phyloP scores from a whole-genome alignment of 177 flowering plant genomes.

The Vitis hybrid region DNA sequence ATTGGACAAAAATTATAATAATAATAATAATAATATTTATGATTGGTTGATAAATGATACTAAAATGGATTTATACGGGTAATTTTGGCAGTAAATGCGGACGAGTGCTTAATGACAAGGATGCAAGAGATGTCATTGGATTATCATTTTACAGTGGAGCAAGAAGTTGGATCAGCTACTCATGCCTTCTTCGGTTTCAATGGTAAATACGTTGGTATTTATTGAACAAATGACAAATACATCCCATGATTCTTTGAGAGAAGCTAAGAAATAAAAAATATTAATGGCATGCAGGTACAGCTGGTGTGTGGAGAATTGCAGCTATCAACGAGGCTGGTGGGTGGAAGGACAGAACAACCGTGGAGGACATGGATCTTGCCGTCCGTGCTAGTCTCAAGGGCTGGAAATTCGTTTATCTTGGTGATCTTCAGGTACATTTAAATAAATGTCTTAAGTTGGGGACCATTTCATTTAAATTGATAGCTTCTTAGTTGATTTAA shows the following conservation, averaged over 20 bases:
- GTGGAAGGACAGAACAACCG: slow-evolving; percentile 96
- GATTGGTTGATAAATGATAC: too few relatives aligned
- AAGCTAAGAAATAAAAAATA: too few relatives aligned
- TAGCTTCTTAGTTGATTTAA: not conserved
- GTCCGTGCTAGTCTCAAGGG: slow-evolving; percentile 93
- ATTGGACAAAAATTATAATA: too few relatives aligned
- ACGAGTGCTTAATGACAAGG: slow-evolving; percentile 93
- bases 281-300: slow-evolving; percentile 63
- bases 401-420: slow-evolving; percentile 90
- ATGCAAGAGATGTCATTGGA: slow-evolving; percentile 99
- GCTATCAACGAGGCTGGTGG: slow-evolving; percentile 96
- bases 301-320: slow-evolving; percentile 94
- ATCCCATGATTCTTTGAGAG: too few relatives aligned
- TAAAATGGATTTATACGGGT: too few relatives aligned
- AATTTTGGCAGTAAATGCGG: slow-evolving; percentile 72
- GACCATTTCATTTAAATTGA: not conserved
- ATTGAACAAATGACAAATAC: too few relatives aligned
- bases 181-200: slow-evolving; percentile 96
- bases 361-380: slow-evolving; percentile 99
- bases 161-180: slow-evolving; percentile 97
- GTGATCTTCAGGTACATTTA: slow-evolving; percentile 68
- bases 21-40: too few relatives aligned
- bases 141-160: slow-evolving; percentile 96
- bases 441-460: not conserved
- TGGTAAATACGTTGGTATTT: slow-evolving; percentile 30